A percentile compares a stretch with the other conserved stretches of the same genome.
Evolutionary conservation across 768 basidiomycete species (phyloP).

Genomic region (Mycena latifolia): DNA sequence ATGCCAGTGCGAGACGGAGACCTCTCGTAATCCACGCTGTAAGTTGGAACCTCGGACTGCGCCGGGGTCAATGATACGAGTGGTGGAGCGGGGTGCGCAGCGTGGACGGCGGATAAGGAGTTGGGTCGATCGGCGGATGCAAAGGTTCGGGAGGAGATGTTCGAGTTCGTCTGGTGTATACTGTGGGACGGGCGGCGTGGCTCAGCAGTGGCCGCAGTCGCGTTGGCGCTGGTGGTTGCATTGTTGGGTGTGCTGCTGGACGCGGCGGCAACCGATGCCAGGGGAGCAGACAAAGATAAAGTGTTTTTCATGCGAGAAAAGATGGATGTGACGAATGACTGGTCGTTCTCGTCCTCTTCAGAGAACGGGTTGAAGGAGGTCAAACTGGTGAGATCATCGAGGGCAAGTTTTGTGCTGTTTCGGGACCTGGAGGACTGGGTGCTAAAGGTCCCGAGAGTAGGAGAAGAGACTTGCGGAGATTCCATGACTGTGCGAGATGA

Average conservation of each 20-base stretch:
- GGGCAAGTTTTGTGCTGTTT: constrained; percentile 68
- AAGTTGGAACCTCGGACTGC: constrained; percentile 82
- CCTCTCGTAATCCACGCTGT: constrained; percentile 72
- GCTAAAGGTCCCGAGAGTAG: constrained; percentile 50
- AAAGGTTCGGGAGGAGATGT: constrained; percentile 59
- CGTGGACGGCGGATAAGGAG: constrained; percentile 65
- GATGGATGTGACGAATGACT: constrained; percentile 86
- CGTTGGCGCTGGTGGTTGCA: constrained; percentile 45
- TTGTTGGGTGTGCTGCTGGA: constrained; percentile 44
- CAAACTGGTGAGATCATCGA: constrained; percentile 73
- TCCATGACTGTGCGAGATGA: constrained; percentile 39
- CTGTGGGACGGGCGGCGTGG: constrained; percentile 71
- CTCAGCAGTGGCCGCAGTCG: constrained; percentile 53
- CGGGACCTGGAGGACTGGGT: constrained; percentile 69
- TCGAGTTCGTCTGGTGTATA: constrained; percentile 59
- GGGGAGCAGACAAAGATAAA: constrained; percentile 76
- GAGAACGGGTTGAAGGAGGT: constrained; percentile 94
- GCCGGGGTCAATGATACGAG: constrained; percentile 89
- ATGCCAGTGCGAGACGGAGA: constrained; percentile 65
- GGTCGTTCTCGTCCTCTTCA: constrained; percentile 93
- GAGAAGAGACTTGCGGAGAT: constrained; percentile 46
- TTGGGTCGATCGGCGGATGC: constrained; percentile 65
- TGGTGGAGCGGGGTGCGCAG: constrained; percentile 77
- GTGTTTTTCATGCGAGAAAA: constrained; percentile 87
- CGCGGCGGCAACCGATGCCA: constrained; percentile 65